Evolutionary conservation across 306 rosid species (phyloP), one percentile per base, ranked within the genome.

Genomic region (Biancaea sappan): DNA sequence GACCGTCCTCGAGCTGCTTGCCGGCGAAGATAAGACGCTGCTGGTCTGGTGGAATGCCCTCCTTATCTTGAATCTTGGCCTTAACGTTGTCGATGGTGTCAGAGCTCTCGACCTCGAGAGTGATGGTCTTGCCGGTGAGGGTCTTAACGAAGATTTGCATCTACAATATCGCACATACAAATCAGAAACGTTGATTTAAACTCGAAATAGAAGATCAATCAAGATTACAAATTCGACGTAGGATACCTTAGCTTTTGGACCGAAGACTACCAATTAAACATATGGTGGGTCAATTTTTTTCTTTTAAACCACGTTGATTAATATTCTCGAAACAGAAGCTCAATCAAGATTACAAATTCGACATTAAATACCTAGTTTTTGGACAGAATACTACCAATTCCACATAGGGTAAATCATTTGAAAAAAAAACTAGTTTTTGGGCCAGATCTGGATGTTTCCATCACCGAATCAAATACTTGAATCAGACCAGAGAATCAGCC

Each of bases 31-130:
- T 89, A 0, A 89, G 25, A 1, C 94, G 13, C 18, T 89, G 94
- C 89, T 89, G 94, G 52, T 89, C 94, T 0, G 94, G 94, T 0
- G 93, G 94, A 1, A 89, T 89, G 0, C 94, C 94, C 2, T 89
- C 94, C 89, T 86, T 89, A 24, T 89, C 94, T n/a, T 89, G 94
- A 15, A 89, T 89, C 71, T 89, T 89, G 12, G 91, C 88, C 76
- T 89, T 89, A 0, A 89, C 94, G 32, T 89, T 89, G 63, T 89
- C 94, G 0, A 89, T 89, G 44, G 94, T 89, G 63, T 89, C 94
- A 0, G 94, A 89, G 4, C 83, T 76, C 47, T 89, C 91, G 0
- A 89, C 94, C 81, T 89, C 94, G 0, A 89, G 80, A 0, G 94
- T 89, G 58, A 89, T 89, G 56, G 94, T 89, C 84, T 89, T 89